Percentiles rank a stretch among this genome's conserved stretches.
phyloP scores from a whole-genome alignment of 2,329 filamentous ascomycete genomes.

The Fusarium penzigii region DNA sequence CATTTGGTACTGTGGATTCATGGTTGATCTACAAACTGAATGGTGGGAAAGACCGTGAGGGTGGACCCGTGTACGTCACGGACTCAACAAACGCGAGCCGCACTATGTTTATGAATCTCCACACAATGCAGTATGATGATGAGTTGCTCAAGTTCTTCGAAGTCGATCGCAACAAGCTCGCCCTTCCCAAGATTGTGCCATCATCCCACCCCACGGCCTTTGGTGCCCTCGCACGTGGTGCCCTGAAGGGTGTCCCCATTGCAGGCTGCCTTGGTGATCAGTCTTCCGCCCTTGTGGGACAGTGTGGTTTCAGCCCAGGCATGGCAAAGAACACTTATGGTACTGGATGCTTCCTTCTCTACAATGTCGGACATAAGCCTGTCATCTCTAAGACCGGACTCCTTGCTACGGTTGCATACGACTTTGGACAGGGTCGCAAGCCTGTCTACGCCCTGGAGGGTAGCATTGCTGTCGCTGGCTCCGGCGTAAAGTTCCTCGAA shows the following conservation, averaged over 20 bases:
- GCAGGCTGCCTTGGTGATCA: slow-evolving; percentile 88
- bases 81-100: slow-evolving; percentile 86
- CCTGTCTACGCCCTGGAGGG: slow-evolving; percentile 83
- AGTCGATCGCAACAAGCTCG: slow-evolving; percentile 66
- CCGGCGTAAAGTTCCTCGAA: slow-evolving; percentile 73
- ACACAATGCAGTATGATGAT: slow-evolving; percentile 78
- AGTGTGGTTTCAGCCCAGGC: slow-evolving; percentile 80
- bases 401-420: slow-evolving; percentile 83
- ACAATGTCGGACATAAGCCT: slow-evolving; percentile 83
- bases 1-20: slow-evolving; percentile 85
- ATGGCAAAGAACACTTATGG: slow-evolving; percentile 91
- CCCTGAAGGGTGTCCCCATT: slow-evolving; percentile 70
- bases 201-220: slow-evolving; percentile 76
- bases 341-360: slow-evolving; percentile 85
- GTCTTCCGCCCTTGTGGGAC: slow-evolving; percentile 81
- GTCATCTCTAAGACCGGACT: slow-evolving; percentile 83
- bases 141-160: slow-evolving; percentile 77
- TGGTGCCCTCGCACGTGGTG: slow-evolving; percentile 64
- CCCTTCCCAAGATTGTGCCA: slow-evolving; percentile 79
- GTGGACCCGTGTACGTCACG: slow-evolving; percentile 70
- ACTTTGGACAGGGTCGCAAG: slow-evolving; percentile 62
- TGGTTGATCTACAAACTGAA: slow-evolving; percentile 88
- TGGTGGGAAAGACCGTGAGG: slow-evolving; percentile 62
- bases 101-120: slow-evolving; percentile 93
- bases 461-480: slow-evolving; percentile 79